A percentile compares a stretch with the other conserved stretches of the same genome.
These are phyloP conservation scores for Paraurostyla sp. DNA, from an alignment of 73 alveolate genomes.

Conservation along the genomic window DNA sequence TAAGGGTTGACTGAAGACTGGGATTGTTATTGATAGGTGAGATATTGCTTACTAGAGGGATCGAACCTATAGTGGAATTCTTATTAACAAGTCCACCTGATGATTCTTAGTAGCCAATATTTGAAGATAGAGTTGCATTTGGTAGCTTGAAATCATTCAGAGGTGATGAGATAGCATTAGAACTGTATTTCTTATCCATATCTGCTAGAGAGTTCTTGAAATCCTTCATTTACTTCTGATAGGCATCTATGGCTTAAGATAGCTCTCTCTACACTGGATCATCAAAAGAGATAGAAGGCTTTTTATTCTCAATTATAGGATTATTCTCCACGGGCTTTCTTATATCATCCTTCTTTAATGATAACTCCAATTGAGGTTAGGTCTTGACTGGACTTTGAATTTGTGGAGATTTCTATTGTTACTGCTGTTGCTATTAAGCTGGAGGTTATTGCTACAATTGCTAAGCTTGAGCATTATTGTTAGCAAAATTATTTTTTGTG, in stretches of 20 bases:
- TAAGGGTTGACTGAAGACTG: no score
- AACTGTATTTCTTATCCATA: neutral
- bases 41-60: no score
- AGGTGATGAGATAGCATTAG: constrained; percentile 13
- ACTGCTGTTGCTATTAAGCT: neutral
- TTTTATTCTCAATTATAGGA: neutral
- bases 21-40: no score
- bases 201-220: constrained; percentile 23
- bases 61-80: no score
- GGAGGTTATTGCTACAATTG: neutral
- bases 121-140: neutral
- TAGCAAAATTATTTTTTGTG: neutral
- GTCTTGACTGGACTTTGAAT: neutral
- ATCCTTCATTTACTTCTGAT: constrained; percentile 17
- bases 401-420: neutral
- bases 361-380: neutral
- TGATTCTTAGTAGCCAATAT: neutral
- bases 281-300: no score
- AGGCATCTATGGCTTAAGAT: constrained; percentile 31
- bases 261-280: neutral
- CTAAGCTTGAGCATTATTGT: neutral
- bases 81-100: neutral
- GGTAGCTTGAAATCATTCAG: neutral
- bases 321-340: neutral
- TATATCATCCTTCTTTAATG: neutral